phyloP scores from a whole-genome alignment of 768 basidiomycete genomes.

The Leccinellum albellum region DNA sequence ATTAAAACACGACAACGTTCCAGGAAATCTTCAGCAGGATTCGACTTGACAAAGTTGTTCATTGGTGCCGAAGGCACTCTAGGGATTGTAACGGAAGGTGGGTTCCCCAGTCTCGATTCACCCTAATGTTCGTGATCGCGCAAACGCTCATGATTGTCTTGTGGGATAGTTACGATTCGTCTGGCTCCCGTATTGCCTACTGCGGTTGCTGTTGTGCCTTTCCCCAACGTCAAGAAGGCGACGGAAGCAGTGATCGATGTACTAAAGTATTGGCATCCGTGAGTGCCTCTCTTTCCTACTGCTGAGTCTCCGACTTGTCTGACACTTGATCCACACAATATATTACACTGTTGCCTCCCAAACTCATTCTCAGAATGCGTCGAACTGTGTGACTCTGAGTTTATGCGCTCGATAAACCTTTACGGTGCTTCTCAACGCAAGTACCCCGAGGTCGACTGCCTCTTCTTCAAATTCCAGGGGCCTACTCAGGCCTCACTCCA shows the following conservation, averaged over 20 bases:
- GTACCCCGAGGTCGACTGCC: slow-evolving; percentile 61
- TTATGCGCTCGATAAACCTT: slow-evolving; percentile 60
- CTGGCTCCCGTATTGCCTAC: slow-evolving; percentile 80
- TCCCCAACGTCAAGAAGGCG: slow-evolving; percentile 70
- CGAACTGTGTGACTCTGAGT: slow-evolving; percentile 72
- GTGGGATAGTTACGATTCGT: slow-evolving; percentile 62
- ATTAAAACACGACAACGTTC: slow-evolving; percentile 82
- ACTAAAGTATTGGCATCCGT: slow-evolving; percentile 76
- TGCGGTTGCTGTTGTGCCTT: slow-evolving; percentile 77
- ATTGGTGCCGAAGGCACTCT: slow-evolving; percentile 81
- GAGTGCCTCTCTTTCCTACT: slow-evolving; percentile 23
- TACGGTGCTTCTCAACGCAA: slow-evolving; percentile 49
- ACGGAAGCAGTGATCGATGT: slow-evolving; percentile 73
- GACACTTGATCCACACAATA: neutral
- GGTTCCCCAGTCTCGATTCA: neutral
- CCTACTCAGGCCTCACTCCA: slow-evolving; percentile 52
- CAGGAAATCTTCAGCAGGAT: slow-evolving; percentile 85
- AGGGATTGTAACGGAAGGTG: slow-evolving; percentile 86
- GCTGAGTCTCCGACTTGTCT: neutral
- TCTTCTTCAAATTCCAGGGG: slow-evolving; percentile 89
- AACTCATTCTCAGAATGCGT: slow-evolving; percentile 58
- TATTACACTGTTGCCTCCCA: neutral
- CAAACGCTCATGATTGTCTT: neutral
- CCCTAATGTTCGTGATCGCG: neutral
- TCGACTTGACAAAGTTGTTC: slow-evolving; percentile 81